Evolutionary conservation across 1,284 basidiomycete genomes (phyloP).

Genomic region (Naganishia liquefaciens): DNA sequence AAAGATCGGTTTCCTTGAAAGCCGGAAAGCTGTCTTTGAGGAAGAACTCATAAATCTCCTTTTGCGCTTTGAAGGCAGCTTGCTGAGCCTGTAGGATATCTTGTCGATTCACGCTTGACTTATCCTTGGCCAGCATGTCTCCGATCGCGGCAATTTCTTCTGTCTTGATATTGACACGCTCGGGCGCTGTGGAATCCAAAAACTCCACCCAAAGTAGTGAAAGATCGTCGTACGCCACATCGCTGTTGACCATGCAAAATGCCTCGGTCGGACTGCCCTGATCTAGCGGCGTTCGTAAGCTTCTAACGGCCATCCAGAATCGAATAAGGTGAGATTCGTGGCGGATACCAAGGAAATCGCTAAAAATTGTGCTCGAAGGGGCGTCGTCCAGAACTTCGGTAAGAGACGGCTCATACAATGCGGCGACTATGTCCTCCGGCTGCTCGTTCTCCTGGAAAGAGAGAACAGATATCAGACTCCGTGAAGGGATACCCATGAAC

Average conservation of each 20-base stretch:
- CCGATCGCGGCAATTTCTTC: conserved; percentile 1
- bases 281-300: conserved; percentile 94
- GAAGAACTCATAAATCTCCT: conserved; percentile 83
- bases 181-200: conserved; percentile 57
- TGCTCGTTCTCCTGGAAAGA: neutral
- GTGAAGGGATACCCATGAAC: neutral
- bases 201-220: conserved; percentile 82
- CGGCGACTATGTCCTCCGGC: neutral
- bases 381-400: conserved; percentile 81
- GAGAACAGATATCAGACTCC: too few relatives aligned
- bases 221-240: conserved; percentile 76
- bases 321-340: conserved; percentile 82
- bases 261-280: conserved; percentile 62
- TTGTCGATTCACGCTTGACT: conserved; percentile 36
- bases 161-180: conserved; percentile 40
- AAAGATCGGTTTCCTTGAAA: conserved; percentile 83
- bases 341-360: conserved; percentile 95
- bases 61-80: conserved; percentile 72
- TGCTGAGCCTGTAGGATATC: conserved; percentile 29
- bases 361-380: conserved; percentile 87
- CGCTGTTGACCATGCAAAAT: conserved; percentile 56
- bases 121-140: conserved; percentile 35
- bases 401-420: conserved; percentile 48
- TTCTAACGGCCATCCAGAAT: conserved; percentile 96
- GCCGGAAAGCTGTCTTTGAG: conserved; percentile 86